Evolutionary conservation across 257 asterid species (phyloP), one percentile per base, ranked within the genome.

Genomic region (Ocimum tenuiflorum): DNA sequence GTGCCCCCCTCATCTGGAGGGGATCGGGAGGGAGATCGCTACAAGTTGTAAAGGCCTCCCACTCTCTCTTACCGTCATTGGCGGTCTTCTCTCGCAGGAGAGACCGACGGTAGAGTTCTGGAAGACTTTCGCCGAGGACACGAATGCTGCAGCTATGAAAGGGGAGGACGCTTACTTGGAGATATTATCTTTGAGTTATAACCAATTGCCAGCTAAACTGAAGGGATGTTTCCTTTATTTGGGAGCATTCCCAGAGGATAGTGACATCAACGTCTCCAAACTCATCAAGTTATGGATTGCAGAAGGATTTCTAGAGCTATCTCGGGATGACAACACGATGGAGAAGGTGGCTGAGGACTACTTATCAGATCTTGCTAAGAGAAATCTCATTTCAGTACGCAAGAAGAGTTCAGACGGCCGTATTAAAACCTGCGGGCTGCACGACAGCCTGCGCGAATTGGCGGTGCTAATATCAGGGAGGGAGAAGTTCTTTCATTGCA

Each of bases 191-290:
- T 35, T 74, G 2, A 74, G 80, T 68, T 79, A 79, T 52, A 69
- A 57, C 2, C 63, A 68, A 52, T 47, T 79, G 65, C 80, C 80
- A 2, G 12, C 29, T 11, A 15, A 20, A 13, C 48, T 71, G 7
- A 79, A 72, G 49, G 71, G 51, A 4, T 68, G 78, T 7, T 79
- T 79, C 20, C 80, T 75, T 46, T 79, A 75, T 61, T 42, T 79
- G 67, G 78, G 69, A 35, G 73, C 66, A 33, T 74, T 78, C 17
- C 75, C 80, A 0, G 50, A 67, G 43, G 77, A 74, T 4, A 29
- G 51, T 3, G 73, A 71, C 24, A 74, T 78, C 6, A 54, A 11
- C 0, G 59, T 78, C 29, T 23, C 72, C 13, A 70, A 74, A 9
- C 73, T 78, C 58, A 19, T 51, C 65, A 47, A 8, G 20, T 8